Evolutionary conservation across 257 asterid genomes (phyloP).

Genomic region (Craterostigma plantagineum): DNA sequence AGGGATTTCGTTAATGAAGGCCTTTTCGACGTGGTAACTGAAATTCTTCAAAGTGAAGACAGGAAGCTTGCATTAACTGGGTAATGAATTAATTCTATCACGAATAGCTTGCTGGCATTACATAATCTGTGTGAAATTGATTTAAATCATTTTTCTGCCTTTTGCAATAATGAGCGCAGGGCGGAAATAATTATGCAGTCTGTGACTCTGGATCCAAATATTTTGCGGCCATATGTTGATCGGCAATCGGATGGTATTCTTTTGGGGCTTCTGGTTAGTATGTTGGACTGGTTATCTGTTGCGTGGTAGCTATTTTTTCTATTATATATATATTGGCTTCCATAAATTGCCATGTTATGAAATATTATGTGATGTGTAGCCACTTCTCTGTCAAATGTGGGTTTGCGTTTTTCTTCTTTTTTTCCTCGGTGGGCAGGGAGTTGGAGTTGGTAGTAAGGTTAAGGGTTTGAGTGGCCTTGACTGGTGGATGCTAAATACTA

Average conservation of each 20-base stretch:
- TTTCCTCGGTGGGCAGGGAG: too few species aligned
- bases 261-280: slow-evolving; percentile 75
- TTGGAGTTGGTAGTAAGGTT: too few species aligned
- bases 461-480: too few species aligned
- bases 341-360: slow-evolving; percentile 3
- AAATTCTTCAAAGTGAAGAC: slow-evolving; percentile 64
- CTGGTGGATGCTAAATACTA: too few species aligned
- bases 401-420: too few species aligned
- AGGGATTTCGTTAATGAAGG: slow-evolving; percentile 95
- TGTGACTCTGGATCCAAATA: slow-evolving; percentile 68
- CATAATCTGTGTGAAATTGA: slow-evolving; percentile 1
- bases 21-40: slow-evolving; percentile 63
- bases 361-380: too few species aligned
- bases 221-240: slow-evolving; percentile 58
- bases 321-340: too few species aligned
- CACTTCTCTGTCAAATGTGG: too few species aligned
- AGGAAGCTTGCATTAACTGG: slow-evolving; percentile 78
- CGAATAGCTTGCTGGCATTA: neutral
- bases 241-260: slow-evolving; percentile 56
- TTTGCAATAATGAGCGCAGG: slow-evolving; percentile 55
- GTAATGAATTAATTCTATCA: slow-evolving; percentile 28
- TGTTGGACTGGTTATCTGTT: slow-evolving; percentile 7
- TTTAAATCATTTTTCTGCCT: slow-evolving; percentile 12
- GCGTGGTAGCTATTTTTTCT: slow-evolving; percentile 4
- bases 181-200: slow-evolving; percentile 81